phyloP scores from a whole-genome alignment of 2,329 filamentous ascomycete species.

The Fonsecaea nubica region DNA sequence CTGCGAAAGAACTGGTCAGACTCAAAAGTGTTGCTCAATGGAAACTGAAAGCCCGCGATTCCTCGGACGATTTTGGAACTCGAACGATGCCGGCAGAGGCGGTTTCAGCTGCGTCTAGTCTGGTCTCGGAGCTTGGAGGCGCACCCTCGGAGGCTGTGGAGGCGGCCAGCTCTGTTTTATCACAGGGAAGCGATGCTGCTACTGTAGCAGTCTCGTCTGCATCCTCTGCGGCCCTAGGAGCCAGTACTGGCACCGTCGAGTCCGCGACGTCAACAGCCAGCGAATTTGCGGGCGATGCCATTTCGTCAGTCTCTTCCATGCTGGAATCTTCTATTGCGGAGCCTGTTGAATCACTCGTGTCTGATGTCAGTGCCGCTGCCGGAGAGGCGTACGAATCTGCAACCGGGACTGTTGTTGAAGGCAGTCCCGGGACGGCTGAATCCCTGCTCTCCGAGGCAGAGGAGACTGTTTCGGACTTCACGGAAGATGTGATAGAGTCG shows the following conservation, averaged over 20 bases:
- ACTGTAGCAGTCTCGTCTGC: slow-evolving; percentile 30
- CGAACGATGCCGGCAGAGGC: slow-evolving; percentile 66
- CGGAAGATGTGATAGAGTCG: slow-evolving; percentile 10
- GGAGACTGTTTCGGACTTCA: slow-evolving; percentile 20
- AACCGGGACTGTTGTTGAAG: slow-evolving; percentile 40
- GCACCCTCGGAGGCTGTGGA: slow-evolving; percentile 36
- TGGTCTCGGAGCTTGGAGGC: slow-evolving; percentile 39
- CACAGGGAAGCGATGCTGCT: slow-evolving; percentile 43
- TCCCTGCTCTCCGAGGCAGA: slow-evolving; percentile 23
- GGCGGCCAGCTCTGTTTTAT: slow-evolving; percentile 40
- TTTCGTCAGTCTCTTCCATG: slow-evolving; percentile 27
- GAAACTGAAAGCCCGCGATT: slow-evolving; percentile 79
- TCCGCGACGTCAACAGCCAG: slow-evolving; percentile 43
- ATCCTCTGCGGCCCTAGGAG: slow-evolving; percentile 39
- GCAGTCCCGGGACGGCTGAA: slow-evolving; percentile 44
- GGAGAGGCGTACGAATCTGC: slow-evolving; percentile 26
- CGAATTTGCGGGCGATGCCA: slow-evolving; percentile 32
- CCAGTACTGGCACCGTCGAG: slow-evolving; percentile 46
- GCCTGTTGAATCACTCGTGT: slow-evolving; percentile 42
- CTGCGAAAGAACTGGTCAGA: slow-evolving; percentile 78
- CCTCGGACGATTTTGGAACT: slow-evolving; percentile 77
- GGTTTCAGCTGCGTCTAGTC: slow-evolving; percentile 44
- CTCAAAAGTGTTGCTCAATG: slow-evolving; percentile 84
- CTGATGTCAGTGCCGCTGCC: slow-evolving; percentile 42
- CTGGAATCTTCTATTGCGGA: slow-evolving; percentile 18